Evolutionary conservation across 163 green algal species (phyloP), one percentile per base, ranked within the genome.

Genomic region (Prototheca wickerhamii): DNA sequence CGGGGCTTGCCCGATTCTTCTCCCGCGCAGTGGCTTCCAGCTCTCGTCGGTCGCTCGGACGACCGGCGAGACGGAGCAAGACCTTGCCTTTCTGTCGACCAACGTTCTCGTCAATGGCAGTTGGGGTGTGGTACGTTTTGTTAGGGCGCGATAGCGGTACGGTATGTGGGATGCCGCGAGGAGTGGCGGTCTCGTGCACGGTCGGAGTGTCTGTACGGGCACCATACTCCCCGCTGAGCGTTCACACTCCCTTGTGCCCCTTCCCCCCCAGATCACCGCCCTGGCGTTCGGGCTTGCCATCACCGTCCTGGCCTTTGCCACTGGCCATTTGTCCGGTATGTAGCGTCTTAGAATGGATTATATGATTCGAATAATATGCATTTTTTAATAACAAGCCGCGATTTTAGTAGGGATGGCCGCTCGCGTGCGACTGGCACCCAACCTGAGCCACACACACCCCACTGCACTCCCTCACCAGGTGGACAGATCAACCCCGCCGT

Each of bases 221-320:
- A n/a, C n/a, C n/a, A n/a, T n/a, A n/a, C n/a, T n/a, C n/a, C n/a
- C n/a, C n/a, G n/a, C n/a, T n/a, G n/a, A n/a, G 10, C 37, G 10
- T 15, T 44, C 10, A 10, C 37, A 10, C 37, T 44, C 10, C 37
- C 37, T 21, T 44, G 10, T n/a, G n/a, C n/a, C 15, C 0, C 15
- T 10, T 15, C 10, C 10, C 10, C 25, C 15, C 8, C 55, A 61
- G 55, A 68, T 44, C 4, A 71, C 63, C 2, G 69, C 69, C 1
- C 61, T 75, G 42, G 69, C 69, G 25, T 76, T 76, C 44, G 69
- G 69, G 1, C 34, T 71, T 15, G 50, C 69, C 44, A 76, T 76
- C 59, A 76, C 50, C 25, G 69, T 76, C 25, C 63, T 76, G 29
- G 55, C 44, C n/a, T 76, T 64, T 25, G 63, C 63, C 0, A 76